These are phyloP conservation scores for Pistacia atlantica DNA, from an alignment of 345 rosid genomes.

Conservation along the genomic window DNA sequence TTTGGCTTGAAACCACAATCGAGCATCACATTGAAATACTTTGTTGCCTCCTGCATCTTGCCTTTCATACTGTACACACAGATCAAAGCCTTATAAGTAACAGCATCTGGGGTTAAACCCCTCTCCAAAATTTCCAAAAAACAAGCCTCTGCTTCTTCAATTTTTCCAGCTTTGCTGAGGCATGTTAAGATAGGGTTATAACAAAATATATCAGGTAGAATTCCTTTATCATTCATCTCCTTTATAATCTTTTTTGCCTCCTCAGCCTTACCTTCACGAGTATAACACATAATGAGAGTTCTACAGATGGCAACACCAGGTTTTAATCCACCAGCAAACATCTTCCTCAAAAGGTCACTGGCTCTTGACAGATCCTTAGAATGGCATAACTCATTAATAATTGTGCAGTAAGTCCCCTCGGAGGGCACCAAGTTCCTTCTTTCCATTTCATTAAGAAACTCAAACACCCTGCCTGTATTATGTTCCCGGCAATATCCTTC, in stretches of 20 bases:
- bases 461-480: slow-evolving; percentile 17
- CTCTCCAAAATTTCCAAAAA: slow-evolving; percentile 27
- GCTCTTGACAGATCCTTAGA: slow-evolving; percentile 26
- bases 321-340: slow-evolving; percentile 28
- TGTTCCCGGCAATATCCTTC: slow-evolving; percentile 30
- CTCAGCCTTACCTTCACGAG: slow-evolving; percentile 18
- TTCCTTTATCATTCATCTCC: slow-evolving; percentile 22
- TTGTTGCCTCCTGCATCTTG: slow-evolving; percentile 26
- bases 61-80: slow-evolving; percentile 33
- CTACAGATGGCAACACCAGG: slow-evolving; percentile 29
- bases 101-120: slow-evolving; percentile 31
- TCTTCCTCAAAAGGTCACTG: slow-evolving; percentile 15
- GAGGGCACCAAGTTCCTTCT: slow-evolving; percentile 30
- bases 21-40: slow-evolving; percentile 36
- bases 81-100: slow-evolving; percentile 34
- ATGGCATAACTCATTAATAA: slow-evolving; percentile 26
- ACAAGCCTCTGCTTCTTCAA: slow-evolving; percentile 33
- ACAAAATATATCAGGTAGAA: slow-evolving; percentile 34
- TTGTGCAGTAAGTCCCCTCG: slow-evolving; percentile 17
- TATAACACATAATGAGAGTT: slow-evolving; percentile 25
- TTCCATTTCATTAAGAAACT: slow-evolving; percentile 29
- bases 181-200: slow-evolving; percentile 35
- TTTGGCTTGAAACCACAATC: slow-evolving; percentile 29
- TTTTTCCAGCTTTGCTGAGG: slow-evolving; percentile 35
- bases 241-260: slow-evolving; percentile 28